phyloP scores from a whole-genome alignment of 2,329 filamentous ascomycete genomes.

The Diaporthe sp. region DNA sequence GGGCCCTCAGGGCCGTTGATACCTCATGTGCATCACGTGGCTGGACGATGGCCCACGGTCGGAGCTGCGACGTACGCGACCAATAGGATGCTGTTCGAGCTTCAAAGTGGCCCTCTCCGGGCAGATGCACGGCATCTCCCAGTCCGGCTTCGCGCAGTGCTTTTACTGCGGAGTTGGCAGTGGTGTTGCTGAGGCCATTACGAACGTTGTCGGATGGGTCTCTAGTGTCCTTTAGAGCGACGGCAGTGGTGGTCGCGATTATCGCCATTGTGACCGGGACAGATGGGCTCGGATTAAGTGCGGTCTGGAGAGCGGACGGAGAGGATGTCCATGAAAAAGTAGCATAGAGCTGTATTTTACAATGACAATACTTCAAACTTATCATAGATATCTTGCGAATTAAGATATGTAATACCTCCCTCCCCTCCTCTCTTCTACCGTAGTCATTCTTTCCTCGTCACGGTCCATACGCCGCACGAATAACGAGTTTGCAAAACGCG shows the following conservation, averaged over 20 bases:
- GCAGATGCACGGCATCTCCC: not conserved
- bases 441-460: not conserved
- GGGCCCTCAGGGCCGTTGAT: not conserved
- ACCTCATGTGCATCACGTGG: not conserved
- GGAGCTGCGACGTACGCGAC: slow-evolving; percentile 11
- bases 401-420: no score
- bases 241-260: not conserved
- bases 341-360: not conserved
- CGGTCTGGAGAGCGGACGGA: not conserved
- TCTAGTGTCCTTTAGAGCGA: no score
- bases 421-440: no score
- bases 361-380: no score
- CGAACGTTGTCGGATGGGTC: no score
- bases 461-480: not conserved
- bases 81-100: slow-evolving; percentile 19
- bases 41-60: slow-evolving; percentile 14
- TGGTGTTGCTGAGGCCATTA: not conserved
- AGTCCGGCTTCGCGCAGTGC: not conserved
- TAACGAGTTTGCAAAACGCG: not conserved
- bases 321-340: not conserved
- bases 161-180: not conserved
- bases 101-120: not conserved
- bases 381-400: not conserved
- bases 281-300: not conserved
- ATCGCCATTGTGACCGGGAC: not conserved